A percentile compares a stretch with the other conserved stretches of the same genome.
Conservation (phyloP, 1,284 basidiomycete species). For the Binderoboletus segoi region DNA sequence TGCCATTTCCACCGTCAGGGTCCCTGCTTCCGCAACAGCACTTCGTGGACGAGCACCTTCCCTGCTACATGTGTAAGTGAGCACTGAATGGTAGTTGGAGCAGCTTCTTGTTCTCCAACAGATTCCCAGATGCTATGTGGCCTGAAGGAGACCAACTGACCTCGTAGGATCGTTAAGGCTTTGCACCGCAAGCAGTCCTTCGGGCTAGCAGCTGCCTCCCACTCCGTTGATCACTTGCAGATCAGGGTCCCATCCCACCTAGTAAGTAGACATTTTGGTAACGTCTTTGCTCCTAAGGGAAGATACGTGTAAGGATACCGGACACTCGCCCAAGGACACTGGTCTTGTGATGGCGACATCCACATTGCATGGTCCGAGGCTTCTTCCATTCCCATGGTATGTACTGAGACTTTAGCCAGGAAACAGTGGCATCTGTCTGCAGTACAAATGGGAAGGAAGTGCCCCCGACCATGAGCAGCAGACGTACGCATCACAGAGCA, state of each 20-base stretch:
- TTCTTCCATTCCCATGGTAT: slow-evolving; percentile 52
- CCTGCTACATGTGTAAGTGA: slow-evolving; percentile 11
- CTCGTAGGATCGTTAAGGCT: not conserved
- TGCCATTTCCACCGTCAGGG: slow-evolving; percentile 11
- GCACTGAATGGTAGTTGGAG: not conserved
- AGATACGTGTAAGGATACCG: not conserved
- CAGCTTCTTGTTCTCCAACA: slow-evolving; percentile 7
- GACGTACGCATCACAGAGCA: slow-evolving; percentile 21
- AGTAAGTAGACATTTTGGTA: slow-evolving; percentile 1
- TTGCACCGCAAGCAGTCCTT: slow-evolving; percentile 7
- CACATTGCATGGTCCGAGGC: slow-evolving; percentile 41
- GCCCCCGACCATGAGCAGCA: slow-evolving; percentile 39
- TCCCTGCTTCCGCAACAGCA: slow-evolving; percentile 7
- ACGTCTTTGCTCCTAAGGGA: not conserved
- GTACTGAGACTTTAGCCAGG: slow-evolving; percentile 38
- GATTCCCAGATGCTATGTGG: not conserved
- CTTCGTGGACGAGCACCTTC: not conserved
- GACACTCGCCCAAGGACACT: slow-evolving; percentile 12
- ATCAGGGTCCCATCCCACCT: not conserved
- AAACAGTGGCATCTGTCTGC: slow-evolving; percentile 34
- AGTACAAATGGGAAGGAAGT: slow-evolving; percentile 43
- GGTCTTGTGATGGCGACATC: slow-evolving; percentile 29
- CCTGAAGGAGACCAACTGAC: slow-evolving; percentile 5
- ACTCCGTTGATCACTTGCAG: no score
- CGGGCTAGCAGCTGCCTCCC: not conserved